Conservation (phyloP, 2,329 filamentous ascomycete species). For the Emergomyces pasteurianus region DNA sequence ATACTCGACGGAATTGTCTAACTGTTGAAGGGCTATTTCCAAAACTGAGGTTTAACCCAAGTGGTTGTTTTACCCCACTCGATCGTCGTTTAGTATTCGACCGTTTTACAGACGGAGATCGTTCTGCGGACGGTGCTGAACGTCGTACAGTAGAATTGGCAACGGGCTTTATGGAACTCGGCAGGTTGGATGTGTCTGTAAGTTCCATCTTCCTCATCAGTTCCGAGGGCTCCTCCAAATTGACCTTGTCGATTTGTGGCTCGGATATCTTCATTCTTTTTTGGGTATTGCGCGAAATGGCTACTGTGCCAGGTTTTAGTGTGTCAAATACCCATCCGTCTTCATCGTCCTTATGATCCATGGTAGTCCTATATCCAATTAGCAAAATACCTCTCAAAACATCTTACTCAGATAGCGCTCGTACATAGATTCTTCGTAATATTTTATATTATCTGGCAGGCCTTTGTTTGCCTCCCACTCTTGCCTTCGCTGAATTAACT, state of each 20-base stretch:
- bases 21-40: conserved; percentile 89
- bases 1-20: conserved; percentile 80
- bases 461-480: conserved; percentile 66
- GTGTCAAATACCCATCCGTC: conserved; percentile 97
- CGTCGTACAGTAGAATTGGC: conserved; percentile 46
- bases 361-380: conserved; percentile 41
- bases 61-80: conserved; percentile 56
- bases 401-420: conserved; percentile 11
- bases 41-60: conserved; percentile 83
- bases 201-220: conserved; percentile 30
- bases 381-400: not conserved
- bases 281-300: conserved; percentile 43
- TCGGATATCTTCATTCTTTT: conserved; percentile 37
- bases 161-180: conserved; percentile 35
- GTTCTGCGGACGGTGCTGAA: conserved; percentile 31
- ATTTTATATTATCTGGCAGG: conserved; percentile 59
- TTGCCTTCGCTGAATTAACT: conserved; percentile 69
- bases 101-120: conserved; percentile 31
- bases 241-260: conserved; percentile 21
- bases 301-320: conserved; percentile 56
- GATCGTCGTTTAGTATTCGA: conserved; percentile 31
- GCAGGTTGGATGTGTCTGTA: conserved; percentile 23
- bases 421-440: conserved; percentile 84
- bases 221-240: conserved; percentile 26
- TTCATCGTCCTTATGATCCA: conserved; percentile 50